Conservation (phyloP, 2,329 filamentous ascomycete genomes). For the Penicillium sp. region DNA sequence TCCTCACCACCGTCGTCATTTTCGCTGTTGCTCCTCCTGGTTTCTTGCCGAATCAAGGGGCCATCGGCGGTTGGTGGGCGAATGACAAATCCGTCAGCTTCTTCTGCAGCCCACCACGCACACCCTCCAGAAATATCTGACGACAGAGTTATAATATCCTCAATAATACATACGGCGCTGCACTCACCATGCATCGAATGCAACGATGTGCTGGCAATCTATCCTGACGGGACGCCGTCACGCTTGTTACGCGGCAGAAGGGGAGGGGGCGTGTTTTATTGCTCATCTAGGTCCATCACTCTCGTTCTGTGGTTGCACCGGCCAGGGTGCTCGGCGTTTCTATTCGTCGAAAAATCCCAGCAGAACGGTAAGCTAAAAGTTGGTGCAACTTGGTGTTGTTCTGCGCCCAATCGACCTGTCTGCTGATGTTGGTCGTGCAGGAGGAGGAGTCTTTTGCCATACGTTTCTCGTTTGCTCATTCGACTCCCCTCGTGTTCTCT, state of each 20-base stretch:
- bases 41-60: constrained; percentile 5
- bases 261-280: constrained; percentile 7
- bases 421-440: constrained; percentile 16
- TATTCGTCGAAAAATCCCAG: constrained; percentile 17
- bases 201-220: constrained; percentile 27
- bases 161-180: constrained; percentile 5
- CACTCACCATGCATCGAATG: constrained; percentile 10
- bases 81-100: neutral
- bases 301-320: constrained; percentile 12
- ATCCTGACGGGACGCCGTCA: constrained; percentile 11
- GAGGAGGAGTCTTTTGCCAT: constrained; percentile 4
- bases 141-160: neutral
- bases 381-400: constrained; percentile 13
- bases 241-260: constrained; percentile 18
- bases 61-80: constrained; percentile 8
- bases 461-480: constrained; percentile 12
- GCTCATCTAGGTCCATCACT: constrained; percentile 13
- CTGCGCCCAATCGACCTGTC: constrained; percentile 14
- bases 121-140: neutral
- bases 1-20: constrained; percentile 5
- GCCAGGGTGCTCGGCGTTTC: constrained; percentile 10
- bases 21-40: neutral
- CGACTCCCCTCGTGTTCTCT: constrained; percentile 15
- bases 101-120: neutral
- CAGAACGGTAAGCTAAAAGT: constrained; percentile 16